phyloP scores from a whole-genome alignment of 2,329 filamentous ascomycete genomes.

The Ceratocystiopsis sp. region DNA sequence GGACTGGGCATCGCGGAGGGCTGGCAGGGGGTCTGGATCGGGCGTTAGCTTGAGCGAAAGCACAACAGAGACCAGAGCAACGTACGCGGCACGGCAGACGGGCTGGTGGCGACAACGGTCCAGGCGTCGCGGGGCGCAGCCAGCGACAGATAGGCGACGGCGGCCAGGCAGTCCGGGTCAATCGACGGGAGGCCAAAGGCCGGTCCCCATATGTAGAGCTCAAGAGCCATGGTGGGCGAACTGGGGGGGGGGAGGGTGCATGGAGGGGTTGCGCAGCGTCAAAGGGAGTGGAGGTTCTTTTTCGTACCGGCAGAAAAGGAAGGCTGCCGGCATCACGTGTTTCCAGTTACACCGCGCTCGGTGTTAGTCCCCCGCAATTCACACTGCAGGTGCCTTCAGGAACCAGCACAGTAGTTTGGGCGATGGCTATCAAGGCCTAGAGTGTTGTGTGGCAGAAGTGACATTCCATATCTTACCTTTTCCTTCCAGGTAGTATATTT shows the following conservation, averaged over 20 bases:
- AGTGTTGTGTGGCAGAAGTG: too few relatives aligned
- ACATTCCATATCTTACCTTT: too few relatives aligned
- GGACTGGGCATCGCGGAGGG: conserved; percentile 31
- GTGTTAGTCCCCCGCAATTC: too few relatives aligned
- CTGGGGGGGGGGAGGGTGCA: background rate
- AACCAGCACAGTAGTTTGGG: too few relatives aligned
- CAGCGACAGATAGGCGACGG: conserved; percentile 58
- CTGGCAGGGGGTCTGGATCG: conserved; percentile 35
- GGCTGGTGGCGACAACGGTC: conserved; percentile 55
- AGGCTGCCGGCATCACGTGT: too few relatives aligned
- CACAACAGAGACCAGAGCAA: background rate
- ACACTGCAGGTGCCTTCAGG: too few relatives aligned
- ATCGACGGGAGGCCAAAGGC: conserved; percentile 81
- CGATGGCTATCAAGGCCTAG: too few relatives aligned
- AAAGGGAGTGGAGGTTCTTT: background rate
- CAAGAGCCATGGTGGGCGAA: conserved; percentile 27
- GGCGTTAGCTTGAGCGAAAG: too few relatives aligned
- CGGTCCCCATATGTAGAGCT: conserved; percentile 81
- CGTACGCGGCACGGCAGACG: conserved; percentile 41
- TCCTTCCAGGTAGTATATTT: too few relatives aligned
- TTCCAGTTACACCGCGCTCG: too few relatives aligned
- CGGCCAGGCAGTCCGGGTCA: conserved; percentile 76
- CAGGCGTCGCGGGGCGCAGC: conserved; percentile 41
- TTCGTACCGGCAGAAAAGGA: background rate
- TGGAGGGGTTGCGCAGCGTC: too few relatives aligned